These are phyloP conservation scores for Solanum medicagineum DNA, from an alignment of 257 asterid species.

Conservation along the genomic window DNA sequence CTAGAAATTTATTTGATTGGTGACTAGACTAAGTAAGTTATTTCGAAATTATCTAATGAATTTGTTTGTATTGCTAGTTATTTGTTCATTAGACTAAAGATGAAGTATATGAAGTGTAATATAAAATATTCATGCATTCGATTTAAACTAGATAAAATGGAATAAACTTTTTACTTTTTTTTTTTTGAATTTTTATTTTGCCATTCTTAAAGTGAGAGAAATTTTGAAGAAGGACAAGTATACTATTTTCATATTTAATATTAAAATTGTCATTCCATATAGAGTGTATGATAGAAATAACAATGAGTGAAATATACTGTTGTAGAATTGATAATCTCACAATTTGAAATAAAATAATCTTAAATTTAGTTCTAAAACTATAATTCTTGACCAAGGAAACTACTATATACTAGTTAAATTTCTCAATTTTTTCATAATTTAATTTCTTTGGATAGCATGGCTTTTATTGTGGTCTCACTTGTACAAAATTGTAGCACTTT, in stretches of 20 bases:
- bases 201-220: background rate
- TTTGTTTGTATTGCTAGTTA: background rate
- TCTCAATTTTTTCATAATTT: background rate
- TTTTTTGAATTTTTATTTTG: background rate
- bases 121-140: background rate
- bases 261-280: background rate
- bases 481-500: background rate
- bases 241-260: background rate
- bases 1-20: background rate
- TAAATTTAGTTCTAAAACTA: background rate
- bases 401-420: background rate
- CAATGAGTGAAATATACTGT: background rate
- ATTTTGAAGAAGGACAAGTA: background rate
- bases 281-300: background rate
- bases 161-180: background rate
- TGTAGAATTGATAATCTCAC: background rate
- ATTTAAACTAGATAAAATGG: background rate
- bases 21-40: background rate
- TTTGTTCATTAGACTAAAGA: background rate
- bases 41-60: background rate
- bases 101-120: background rate
- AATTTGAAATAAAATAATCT: background rate
- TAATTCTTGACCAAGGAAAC: background rate
- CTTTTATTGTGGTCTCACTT: background rate
- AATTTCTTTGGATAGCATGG: background rate